A percentile compares a stretch with the other conserved stretches of the same genome.
phyloP scores from a whole-genome alignment of 176 grass and related monocot genomes.

The Aegilops bicornis region DNA sequence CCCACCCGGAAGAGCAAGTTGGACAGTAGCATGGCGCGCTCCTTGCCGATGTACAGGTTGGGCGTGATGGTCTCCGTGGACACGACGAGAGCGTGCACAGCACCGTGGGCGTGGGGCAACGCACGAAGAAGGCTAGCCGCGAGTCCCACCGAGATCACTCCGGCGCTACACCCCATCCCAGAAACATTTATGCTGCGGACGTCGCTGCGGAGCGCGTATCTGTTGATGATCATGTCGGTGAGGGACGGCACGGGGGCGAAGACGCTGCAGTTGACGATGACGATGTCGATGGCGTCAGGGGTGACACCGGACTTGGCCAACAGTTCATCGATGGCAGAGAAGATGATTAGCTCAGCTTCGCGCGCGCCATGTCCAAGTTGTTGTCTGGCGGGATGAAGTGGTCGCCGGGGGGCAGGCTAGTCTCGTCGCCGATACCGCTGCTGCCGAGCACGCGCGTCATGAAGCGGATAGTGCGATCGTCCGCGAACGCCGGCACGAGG shows the following conservation, averaged over 20 bases:
- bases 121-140: constrained; percentile 48
- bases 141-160: constrained; percentile 41
- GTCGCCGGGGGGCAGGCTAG: constrained; percentile 43
- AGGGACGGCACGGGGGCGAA: constrained; percentile 54
- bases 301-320: constrained; percentile 38
- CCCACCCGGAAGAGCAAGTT: constrained; percentile 48
- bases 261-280: not conserved
- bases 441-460: constrained; percentile 38
- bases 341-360: constrained; percentile 45
- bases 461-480: constrained; percentile 49
- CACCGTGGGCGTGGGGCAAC: not conserved
- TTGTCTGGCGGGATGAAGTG: constrained; percentile 58
- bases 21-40: constrained; percentile 50
- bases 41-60: constrained; percentile 48
- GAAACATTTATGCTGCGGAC: constrained; percentile 40
- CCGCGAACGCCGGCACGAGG: constrained; percentile 33
- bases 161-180: constrained; percentile 62
- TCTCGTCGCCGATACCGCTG: too few relatives aligned
- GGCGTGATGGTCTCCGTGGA: constrained; percentile 57
- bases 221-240: constrained; percentile 47
- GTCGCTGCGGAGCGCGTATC: constrained; percentile 41
- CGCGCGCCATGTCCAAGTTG: constrained; percentile 38
- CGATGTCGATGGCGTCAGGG: constrained; percentile 26
- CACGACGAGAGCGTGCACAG: constrained; percentile 45
- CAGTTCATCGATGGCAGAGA: constrained; percentile 43